Percentiles rank a stretch among this genome's conserved stretches.
Conservation (phyloP, 306 rosid genomes). For the Vigna reflexopilosa region DNA sequence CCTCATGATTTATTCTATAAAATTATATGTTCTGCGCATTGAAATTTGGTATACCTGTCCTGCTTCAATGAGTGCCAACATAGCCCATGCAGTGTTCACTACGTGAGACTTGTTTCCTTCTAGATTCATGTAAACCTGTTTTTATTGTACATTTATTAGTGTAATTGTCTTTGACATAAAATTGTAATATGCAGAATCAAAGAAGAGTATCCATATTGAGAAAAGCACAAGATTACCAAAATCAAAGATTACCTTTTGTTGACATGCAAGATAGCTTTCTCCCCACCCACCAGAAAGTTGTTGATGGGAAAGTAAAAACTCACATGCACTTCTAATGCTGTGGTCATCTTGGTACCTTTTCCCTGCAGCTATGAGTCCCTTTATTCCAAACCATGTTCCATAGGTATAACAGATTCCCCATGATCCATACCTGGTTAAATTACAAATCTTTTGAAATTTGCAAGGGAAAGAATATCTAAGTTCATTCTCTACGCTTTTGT, state of each 20-base stretch:
- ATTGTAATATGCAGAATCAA: too few relatives aligned
- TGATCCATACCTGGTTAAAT: slow-evolving; percentile 64
- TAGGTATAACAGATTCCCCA: slow-evolving; percentile 89
- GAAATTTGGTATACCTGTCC: slow-evolving; percentile 57
- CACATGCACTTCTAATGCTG: slow-evolving; percentile 63
- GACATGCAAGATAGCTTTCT: slow-evolving; percentile 77
- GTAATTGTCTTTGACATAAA: too few relatives aligned
- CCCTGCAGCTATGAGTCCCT: slow-evolving; percentile 58
- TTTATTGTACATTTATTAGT: slow-evolving; percentile 9
- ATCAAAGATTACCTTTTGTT: slow-evolving; percentile 55
- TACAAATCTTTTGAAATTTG: not conserved
- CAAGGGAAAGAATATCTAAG: not conserved
- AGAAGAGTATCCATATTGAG: too few relatives aligned
- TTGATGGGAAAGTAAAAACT: slow-evolving; percentile 75
- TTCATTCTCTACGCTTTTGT: not conserved
- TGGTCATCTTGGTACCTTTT: slow-evolving; percentile 54
- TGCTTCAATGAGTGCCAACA: slow-evolving; percentile 74
- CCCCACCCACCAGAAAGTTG: slow-evolving; percentile 73
- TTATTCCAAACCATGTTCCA: slow-evolving; percentile 84
- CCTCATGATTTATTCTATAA: not conserved
- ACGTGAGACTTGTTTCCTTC: slow-evolving; percentile 61
- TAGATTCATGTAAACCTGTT: slow-evolving; percentile 72
- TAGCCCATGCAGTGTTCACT: slow-evolving; percentile 79
- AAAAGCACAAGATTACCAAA: too few relatives aligned
- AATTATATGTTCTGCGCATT: not conserved